Evolutionary conservation across 768 basidiomycete species (phyloP).

Genomic region (Lactifluus pinguis): DNA sequence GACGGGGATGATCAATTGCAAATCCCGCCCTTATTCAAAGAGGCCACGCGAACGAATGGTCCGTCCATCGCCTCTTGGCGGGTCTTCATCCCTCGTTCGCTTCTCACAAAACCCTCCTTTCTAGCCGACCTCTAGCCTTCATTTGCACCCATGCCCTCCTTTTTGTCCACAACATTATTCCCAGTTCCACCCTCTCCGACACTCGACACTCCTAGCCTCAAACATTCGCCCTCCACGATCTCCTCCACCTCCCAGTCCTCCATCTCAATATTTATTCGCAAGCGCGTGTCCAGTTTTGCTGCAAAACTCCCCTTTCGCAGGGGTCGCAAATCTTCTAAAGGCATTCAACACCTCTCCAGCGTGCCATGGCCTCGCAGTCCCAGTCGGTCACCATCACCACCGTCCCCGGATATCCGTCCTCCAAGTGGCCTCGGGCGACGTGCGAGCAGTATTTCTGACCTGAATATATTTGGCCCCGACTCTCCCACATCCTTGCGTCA

Average conservation of each 20-base stretch:
- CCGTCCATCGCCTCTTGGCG: neutral
- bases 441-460: conserved; percentile 15
- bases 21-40: neutral
- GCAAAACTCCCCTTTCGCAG: neutral
- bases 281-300: neutral
- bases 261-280: neutral
- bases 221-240: conserved; percentile 7
- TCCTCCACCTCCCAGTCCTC: conserved; percentile 8
- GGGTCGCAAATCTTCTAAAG: neutral
- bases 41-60: neutral
- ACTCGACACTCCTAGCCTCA: neutral
- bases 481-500: neutral
- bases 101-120: neutral
- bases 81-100: neutral
- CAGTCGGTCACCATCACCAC: conserved; percentile 17
- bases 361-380: conserved; percentile 9
- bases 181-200: neutral
- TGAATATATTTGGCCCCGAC: neutral
- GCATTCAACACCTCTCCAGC: neutral
- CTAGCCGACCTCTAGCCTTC: neutral
- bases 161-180: neutral
- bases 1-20: neutral
- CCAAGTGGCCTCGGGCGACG: conserved; percentile 21
- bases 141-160: neutral
- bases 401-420: conserved; percentile 19